Evolutionary conservation across 768 basidiomycete species (phyloP), one percentile per base, ranked within the genome.

Genomic region (Leccinum barrowsii): DNA sequence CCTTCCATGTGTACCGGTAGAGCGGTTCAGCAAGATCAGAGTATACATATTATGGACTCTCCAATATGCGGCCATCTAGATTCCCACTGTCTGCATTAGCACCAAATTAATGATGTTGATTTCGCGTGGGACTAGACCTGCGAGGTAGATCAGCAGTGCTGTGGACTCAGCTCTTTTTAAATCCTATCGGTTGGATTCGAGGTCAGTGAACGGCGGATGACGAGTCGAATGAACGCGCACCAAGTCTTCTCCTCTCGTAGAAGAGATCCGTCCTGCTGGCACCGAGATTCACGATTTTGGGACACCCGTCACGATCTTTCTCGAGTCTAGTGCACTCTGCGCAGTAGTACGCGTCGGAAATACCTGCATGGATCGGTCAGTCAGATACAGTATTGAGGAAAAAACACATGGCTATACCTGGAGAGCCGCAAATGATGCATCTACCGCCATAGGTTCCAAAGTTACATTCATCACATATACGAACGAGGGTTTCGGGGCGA

Each of bases 381-480:
- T 50, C 49, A 42, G 5, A 7, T 1, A 32, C 7, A 42, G 21
- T 4, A 11, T 5, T 4, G 7, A 34, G 7, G 30, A 13, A 4
- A 13, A 4, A 48, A 34, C 52, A 15, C 8, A 50, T 58, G 44
- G 4, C 37, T 65, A 61, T 65, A 97, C 95, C 96, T 66, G 92
- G 94, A 47, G 94, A 87, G 51, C 94, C 93, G 65, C 97, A 99
- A 61, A 98, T 97, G 75, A 98, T 98, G 72, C 97, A 99, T 63
- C 94, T 82, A 52, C 96, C 96, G 22, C 97, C 94, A 71, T 97
- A 97, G 48, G 94, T 96, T 65, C 94, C 92, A 77, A 98, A 99
- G 75, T 98, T 98, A 76, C 97, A 99, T 78, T 99, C 97, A 72
- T 99, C 97, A 74, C 97, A 99, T 65, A 98, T 98, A 62, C 96